Conservation (phyloP, 2,329 filamentous ascomycete genomes). For the Epichloe sibirici region DNA sequence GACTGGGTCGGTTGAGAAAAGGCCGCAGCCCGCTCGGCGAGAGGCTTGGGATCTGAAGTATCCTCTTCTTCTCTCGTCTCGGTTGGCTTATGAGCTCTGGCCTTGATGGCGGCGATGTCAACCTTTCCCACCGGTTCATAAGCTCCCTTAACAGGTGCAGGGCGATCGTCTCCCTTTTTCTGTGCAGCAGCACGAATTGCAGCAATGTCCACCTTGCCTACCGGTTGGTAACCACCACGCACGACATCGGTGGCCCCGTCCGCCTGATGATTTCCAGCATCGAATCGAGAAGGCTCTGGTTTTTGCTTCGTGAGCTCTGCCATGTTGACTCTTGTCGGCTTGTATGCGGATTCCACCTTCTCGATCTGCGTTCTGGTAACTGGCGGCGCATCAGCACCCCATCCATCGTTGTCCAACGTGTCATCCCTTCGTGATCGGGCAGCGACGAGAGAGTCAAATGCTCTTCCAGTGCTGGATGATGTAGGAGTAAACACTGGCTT, state of each 20-base stretch:
- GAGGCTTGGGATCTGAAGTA: conserved; percentile 38
- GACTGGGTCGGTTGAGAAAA: conserved; percentile 51
- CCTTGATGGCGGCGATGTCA: conserved; percentile 87
- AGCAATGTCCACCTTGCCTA: conserved; percentile 96
- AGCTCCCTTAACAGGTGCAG: conserved; percentile 75
- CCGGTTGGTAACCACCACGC: conserved; percentile 76
- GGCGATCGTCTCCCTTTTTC: conserved; percentile 63
- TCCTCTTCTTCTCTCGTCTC: conserved; percentile 23
- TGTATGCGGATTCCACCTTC: conserved; percentile 85
- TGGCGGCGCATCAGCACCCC: conserved; percentile 88
- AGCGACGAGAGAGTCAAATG: conserved; percentile 56
- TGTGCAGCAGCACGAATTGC: conserved; percentile 68
- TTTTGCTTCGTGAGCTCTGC: conserved; percentile 68
- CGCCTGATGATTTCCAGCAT: conserved; percentile 31
- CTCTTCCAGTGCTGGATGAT: conserved; percentile 29
- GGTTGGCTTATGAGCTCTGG: conserved; percentile 59
- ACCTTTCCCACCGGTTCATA: conserved; percentile 96
- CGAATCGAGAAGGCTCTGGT: conserved; percentile 51
- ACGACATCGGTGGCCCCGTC: conserved; percentile 52
- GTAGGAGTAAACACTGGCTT: conserved; percentile 91
- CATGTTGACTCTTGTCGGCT: conserved; percentile 92
- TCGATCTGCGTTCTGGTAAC: conserved; percentile 78
- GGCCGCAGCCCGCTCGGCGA: conserved; percentile 65
- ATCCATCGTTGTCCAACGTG: conserved; percentile 71
- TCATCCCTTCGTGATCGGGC: conserved; percentile 48